phyloP scores from a whole-genome alignment of 305 asterid species.

The Monarda citriodora region DNA sequence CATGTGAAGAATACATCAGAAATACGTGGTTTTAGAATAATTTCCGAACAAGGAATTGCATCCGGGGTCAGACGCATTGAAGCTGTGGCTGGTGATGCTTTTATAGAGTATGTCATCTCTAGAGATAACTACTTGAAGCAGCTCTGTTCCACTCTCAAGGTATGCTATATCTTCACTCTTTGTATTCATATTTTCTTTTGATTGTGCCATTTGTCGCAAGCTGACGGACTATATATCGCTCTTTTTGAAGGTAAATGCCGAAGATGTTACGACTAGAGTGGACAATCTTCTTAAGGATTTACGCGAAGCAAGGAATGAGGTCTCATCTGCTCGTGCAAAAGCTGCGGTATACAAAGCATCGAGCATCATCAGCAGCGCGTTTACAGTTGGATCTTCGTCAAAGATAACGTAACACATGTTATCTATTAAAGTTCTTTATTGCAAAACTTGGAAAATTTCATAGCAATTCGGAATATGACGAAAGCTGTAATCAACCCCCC shows the following conservation, averaged over 20 bases:
- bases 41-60: conserved; percentile 90
- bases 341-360: conserved; percentile 94
- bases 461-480: too few relatives aligned
- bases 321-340: conserved; percentile 78
- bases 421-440: neutral
- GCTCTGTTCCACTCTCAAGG: conserved; percentile 94
- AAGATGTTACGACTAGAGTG: conserved; percentile 79
- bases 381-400: conserved; percentile 60
- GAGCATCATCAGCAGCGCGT: conserved; percentile 47
- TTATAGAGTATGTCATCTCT: conserved; percentile 78
- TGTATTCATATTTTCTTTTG: neutral
- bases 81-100: conserved; percentile 97
- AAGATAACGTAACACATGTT: conserved; percentile 45
- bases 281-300: conserved; percentile 81
- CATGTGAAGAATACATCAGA: conserved; percentile 83
- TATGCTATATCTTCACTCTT: conserved; percentile 30
- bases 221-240: neutral
- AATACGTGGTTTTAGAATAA: conserved; percentile 89
- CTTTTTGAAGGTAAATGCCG: conserved; percentile 79
- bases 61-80: conserved; percentile 94
- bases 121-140: conserved; percentile 95
- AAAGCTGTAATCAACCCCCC: too few relatives aligned
- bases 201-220: neutral
- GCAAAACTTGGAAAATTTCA: too few relatives aligned
- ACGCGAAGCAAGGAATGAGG: conserved; percentile 70